Base-by-base conservation (phyloP, 192 early-diverging fungal species). In the Linnemannia zychae region DNA sequence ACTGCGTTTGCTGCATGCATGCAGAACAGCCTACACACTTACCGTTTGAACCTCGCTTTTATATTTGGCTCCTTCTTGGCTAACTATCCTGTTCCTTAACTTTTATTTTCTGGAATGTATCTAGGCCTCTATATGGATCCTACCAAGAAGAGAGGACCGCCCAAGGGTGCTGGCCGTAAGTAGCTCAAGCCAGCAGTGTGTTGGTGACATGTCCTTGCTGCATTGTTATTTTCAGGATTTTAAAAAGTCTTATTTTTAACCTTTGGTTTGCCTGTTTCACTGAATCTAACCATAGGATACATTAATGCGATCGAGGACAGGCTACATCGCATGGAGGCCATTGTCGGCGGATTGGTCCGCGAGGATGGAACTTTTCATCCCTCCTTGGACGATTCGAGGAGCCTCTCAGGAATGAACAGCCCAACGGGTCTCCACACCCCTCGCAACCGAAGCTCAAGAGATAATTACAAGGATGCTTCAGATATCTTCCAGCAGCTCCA, bases 261-360 rank as follows among this genome's bases (percentile, higher is more conserved):
- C 7, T 48, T 17, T 46, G 15, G 28, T 15, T 33, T 48, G 40
- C 40, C 9, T 48, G 24, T 53, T 7, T 40, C 31, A 31, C 47
- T 67, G 44, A 20, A 28, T 16, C 24, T 46, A n/a, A 49, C 57
- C 63, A 44, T 70, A 86, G 96, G 96, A 34, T 96, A 97, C 76
- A 96, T 97, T 49, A 95, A 96, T 71, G 94, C 92, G 22, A 96
- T 97, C 37, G 96, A 97, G 75, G 91, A 89, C 71, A 84, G 94
- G 57, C 85, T 97, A 50, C 92, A 93, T 81, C 91, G 91, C 52
- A 89, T 95, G 79, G 95, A 97, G 79, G 88, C 90, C 53, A 90
- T 95, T 34, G 84, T 97, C 13, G 88, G 86, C 15, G 90, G 87
- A 20, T 79, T 94, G 0, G 89, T 92, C 5, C 88, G 89, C 15